A percentile compares a stretch with the other conserved stretches of the same genome.
These are phyloP conservation scores for Tetraselmis striata DNA, from an alignment of 139 green algal species.

Conservation along the genomic window DNA sequence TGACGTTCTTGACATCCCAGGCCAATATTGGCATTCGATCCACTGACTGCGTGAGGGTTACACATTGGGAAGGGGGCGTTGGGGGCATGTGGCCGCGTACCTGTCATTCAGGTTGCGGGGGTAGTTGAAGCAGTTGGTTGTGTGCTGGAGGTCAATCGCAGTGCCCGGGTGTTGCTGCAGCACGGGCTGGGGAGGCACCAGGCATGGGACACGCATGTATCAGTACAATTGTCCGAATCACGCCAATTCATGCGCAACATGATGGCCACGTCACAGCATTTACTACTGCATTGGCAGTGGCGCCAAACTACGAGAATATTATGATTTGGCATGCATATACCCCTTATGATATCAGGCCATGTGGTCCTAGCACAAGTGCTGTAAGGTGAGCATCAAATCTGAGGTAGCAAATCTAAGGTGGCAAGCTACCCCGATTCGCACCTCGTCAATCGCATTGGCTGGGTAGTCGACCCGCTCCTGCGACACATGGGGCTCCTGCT, in stretches of 20 bases:
- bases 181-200: background rate
- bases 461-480: background rate
- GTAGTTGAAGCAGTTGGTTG: background rate
- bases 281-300: background rate
- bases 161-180: background rate
- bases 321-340: background rate
- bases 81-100: too few species aligned
- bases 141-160: background rate
- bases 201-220: background rate
- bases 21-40: too few species aligned
- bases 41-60: too few species aligned
- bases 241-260: too few species aligned
- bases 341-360: background rate
- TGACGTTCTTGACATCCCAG: too few species aligned
- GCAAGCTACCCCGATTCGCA: background rate
- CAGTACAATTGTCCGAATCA: too few species aligned
- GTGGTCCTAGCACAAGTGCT: background rate
- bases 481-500: too few species aligned
- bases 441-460: background rate
- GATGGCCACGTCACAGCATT: background rate
- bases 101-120: background rate
- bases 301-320: background rate
- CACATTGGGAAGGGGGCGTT: too few species aligned
- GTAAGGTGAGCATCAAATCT: too few species aligned
- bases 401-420: too few species aligned